Evolutionary conservation across 768 basidiomycete species (phyloP), one percentile per base, ranked within the genome.

Genomic region (Suillus spraguei): DNA sequence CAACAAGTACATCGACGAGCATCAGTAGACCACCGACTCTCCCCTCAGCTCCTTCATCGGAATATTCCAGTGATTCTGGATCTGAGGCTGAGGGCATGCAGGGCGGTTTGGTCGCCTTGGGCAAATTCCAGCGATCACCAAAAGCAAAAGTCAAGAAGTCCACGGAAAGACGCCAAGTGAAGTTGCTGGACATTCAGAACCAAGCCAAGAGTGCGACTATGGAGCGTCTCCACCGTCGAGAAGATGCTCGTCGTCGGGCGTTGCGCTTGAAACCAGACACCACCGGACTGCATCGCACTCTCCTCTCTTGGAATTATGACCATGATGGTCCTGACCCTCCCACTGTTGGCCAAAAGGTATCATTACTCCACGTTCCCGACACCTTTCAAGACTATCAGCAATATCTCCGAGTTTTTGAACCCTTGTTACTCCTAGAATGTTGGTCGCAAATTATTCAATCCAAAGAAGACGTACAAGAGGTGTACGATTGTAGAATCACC

Each of bases 271-370:
- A 87, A 70, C 97, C 95, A 3, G 89, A 99, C 69, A 81, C 96
- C 22, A 87, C 88, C 36, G 82, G 80, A 7, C 86, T 99, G 24
- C 91, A 97, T 73, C 87, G 86, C 53, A 77, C 81, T 11, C 80
- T 99, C 35, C 77, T 99, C 1, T 88, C 92, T 1, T 99, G 97
- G 97, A 81, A 91, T 73, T 94, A 94, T 65, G 83, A 89, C 53
- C 85, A 93, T 67, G 72, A 72, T 13, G 87, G 89, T 24, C 73
- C 85, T 42, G 75, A 82, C 44, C 93, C 91, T 46, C 90, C 94
- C 1, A 78, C 79, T n/a, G 72, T 77, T 20, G 71, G 67, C 58
- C 54, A 65, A 47, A 78, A 73, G 50, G 67, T 79, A 5, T 59
- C 72, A 1, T 69, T 82, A 36, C 58, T 73, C 14, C 76, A 74